phyloP scores from a whole-genome alignment of 192 early-diverging fungal species.

The Diversispora epigaea region DNA sequence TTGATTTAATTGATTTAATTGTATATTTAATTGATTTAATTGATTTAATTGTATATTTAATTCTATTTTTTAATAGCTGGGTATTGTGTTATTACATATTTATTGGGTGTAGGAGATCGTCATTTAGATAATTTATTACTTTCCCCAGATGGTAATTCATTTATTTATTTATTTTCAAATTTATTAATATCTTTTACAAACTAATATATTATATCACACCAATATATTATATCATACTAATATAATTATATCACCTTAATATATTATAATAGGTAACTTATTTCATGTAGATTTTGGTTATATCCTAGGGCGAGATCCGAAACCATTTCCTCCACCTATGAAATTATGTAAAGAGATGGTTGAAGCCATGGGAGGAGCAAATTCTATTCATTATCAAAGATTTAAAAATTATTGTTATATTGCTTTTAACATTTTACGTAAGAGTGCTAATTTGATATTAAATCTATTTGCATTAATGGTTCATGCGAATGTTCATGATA shows the following conservation, averaged over 20 bases:
- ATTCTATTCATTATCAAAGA: constrained; percentile 82
- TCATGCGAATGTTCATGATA: constrained; percentile 94
- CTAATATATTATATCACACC: not conserved
- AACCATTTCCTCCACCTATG: constrained; percentile 99
- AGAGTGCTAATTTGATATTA: constrained; percentile 92
- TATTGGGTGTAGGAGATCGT: constrained; percentile 96
- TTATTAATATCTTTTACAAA: constrained; percentile 15
- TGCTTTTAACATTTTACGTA: constrained; percentile 90
- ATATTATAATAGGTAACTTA: constrained; percentile 81
- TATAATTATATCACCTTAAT: not conserved
- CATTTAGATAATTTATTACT: constrained; percentile 96
- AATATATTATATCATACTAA: not conserved
- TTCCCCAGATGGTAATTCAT: constrained; percentile 69
- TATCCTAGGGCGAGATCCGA: constrained; percentile 97
- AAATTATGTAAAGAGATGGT: constrained; percentile 99
- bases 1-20: too few relatives aligned
- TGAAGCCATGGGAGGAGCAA: constrained; percentile 96
- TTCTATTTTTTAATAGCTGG: constrained; percentile 62
- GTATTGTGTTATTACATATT: constrained; percentile 98
- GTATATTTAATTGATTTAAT: not conserved
- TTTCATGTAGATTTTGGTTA: constrained; percentile 99
- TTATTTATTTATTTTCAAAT: not conserved
- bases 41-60: constrained; percentile 5
- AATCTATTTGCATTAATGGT: constrained; percentile 98
- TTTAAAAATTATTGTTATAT: constrained; percentile 94